phyloP scores from a whole-genome alignment of 1,284 basidiomycete species.

The Pyrrhoderma noxium region DNA sequence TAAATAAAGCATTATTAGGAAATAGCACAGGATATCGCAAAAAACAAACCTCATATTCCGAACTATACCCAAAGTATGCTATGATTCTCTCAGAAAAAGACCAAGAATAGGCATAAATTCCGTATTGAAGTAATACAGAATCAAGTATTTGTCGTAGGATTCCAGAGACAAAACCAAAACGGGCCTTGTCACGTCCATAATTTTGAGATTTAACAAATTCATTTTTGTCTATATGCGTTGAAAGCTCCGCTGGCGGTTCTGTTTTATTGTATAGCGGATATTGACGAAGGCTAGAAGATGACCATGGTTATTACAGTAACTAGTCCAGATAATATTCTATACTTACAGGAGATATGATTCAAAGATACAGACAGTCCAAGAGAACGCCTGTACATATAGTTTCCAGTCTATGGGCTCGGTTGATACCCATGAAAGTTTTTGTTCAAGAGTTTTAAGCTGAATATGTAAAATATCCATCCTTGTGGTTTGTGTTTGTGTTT shows the following conservation, averaged over 20 bases:
- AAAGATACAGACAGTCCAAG: conserved; percentile 75
- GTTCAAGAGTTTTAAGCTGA: conserved; percentile 17
- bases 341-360: conserved; percentile 78
- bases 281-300: conserved; percentile 59
- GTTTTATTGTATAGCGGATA: conserved; percentile 76
- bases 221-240: conserved; percentile 62
- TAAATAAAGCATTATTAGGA: conserved; percentile 17
- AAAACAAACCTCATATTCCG: conserved; percentile 55
- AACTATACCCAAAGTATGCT: conserved; percentile 49
- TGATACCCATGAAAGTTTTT: conserved; percentile 45
- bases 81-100: conserved; percentile 45
- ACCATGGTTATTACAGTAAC: background rate
- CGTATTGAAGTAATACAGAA: conserved; percentile 65
- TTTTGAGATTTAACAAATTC: conserved; percentile 85
- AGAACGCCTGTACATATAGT: conserved; percentile 61
- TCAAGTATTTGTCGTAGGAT: conserved; percentile 70
- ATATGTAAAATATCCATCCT: conserved; percentile 22
- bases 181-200: conserved; percentile 92
- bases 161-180: conserved; percentile 69
- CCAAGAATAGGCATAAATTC: conserved; percentile 82
- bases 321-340: conserved; percentile 1
- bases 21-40: background rate
- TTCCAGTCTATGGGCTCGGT: conserved; percentile 64
- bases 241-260: conserved; percentile 71
- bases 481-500: background rate